These are phyloP conservation scores for Irpex rosettiformis DNA, from an alignment of 1,284 basidiomycete genomes.

Conservation along the genomic window DNA sequence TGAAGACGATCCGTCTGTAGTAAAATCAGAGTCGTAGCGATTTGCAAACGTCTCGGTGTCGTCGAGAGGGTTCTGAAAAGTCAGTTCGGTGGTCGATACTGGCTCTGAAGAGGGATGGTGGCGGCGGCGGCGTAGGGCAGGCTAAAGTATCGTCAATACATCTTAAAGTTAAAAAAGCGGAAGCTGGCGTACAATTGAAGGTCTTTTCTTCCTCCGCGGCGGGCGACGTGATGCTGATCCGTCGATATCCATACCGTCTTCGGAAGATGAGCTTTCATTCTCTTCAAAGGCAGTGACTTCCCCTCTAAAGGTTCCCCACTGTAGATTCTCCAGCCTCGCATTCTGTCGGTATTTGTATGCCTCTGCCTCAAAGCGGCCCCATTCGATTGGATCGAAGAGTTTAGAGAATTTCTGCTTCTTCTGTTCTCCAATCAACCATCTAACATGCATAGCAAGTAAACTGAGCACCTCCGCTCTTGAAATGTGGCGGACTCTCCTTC, in stretches of 20 bases:
- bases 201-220: not conserved
- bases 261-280: not conserved
- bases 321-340: conserved; percentile 14
- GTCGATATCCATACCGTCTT: not conserved
- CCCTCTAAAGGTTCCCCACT: not conserved
- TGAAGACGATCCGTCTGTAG: not conserved
- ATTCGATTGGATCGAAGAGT: conserved; percentile 38
- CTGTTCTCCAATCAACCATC: conserved; percentile 49
- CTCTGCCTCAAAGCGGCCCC: conserved; percentile 40
- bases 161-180: not conserved
- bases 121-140: not conserved
- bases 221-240: not conserved
- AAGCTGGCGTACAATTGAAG: not conserved
- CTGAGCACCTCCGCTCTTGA: conserved; percentile 41
- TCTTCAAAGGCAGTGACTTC: not conserved
- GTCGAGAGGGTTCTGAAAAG: not conserved
- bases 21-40: conserved; percentile 1
- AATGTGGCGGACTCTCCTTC: conserved; percentile 35
- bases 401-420: conserved; percentile 22
- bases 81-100: not conserved
- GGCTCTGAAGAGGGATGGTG: not conserved
- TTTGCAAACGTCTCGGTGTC: not conserved
- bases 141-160: not conserved
- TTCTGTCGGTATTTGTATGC: conserved; percentile 29
- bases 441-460: conserved; percentile 44